These are phyloP conservation scores for Corymbia citriodora DNA, from an alignment of 441 rosid species.

Conservation along the genomic window DNA sequence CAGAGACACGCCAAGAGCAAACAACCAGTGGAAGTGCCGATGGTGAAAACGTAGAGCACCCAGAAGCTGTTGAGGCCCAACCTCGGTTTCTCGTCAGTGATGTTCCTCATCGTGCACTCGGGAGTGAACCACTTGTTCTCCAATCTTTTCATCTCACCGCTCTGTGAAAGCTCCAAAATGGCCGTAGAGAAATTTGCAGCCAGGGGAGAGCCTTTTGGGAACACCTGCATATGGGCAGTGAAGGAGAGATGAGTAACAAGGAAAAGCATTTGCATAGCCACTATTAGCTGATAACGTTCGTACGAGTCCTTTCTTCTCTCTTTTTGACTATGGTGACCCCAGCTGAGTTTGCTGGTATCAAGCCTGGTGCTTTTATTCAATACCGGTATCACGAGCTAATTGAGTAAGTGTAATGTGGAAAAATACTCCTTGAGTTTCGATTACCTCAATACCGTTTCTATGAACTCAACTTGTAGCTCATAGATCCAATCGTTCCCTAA, in stretches of 20 bases:
- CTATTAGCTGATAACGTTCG: background rate
- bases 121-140: slow-evolving; percentile 23
- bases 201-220: slow-evolving; percentile 40
- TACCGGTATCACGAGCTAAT: background rate
- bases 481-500: background rate
- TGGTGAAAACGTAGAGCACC: background rate
- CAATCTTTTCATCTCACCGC: slow-evolving; percentile 20
- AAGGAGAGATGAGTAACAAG: background rate
- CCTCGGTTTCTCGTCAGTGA: background rate
- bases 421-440: background rate
- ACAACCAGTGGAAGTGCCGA: slow-evolving; percentile 29
- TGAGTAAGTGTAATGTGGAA: background rate
- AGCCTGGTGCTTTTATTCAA: background rate
- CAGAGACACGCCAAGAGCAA: background rate
- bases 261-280: background rate
- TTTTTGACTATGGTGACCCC: background rate
- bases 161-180: slow-evolving; percentile 30
- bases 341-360: background rate
- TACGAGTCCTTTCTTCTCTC: background rate
- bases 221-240: slow-evolving; percentile 18
- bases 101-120: background rate
- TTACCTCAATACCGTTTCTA: background rate
- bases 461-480: background rate
- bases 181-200: slow-evolving; percentile 35
- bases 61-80: slow-evolving; percentile 7